Base-by-base conservation (phyloP, 257 asterid species). In the Penstemon eatonii region DNA sequence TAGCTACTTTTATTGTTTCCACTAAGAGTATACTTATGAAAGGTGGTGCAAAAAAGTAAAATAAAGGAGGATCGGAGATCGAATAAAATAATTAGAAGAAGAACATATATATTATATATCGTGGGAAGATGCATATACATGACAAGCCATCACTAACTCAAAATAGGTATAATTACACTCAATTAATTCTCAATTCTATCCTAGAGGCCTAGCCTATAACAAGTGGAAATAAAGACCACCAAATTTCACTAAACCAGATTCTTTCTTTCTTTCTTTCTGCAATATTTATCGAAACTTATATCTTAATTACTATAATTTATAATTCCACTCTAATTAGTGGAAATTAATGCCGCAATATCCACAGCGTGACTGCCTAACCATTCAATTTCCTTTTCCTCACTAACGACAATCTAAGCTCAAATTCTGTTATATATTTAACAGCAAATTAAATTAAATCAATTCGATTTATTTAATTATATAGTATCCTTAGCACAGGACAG, bases 111-210 rank as follows among this genome's bases (percentile, higher is more conserved):
- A 15, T 5, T n/a, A 49, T n/a, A 4, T 9, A 47, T 47, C 12
- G 12, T 47, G 15, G 53, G 53, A 2, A 47, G 53, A 7, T 59
- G 45, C 18, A 15, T 15, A 15, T 15, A 15, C 7, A 5, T 59
- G 65, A 60, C 65, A 60, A 60, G 65, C 65, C 65, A 60, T 25
- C 65, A 60, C 50, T 9, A 60, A 60, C 43, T n/a, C 18, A 60
- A 25, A 60, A 60, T 60, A 51, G 65, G 49, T 60, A 60, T 33
- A 13, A 15, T 15, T 60, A 60, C 0, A 15, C 18, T 15, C 18
- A 15, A 15, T 15, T 15, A 15, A 15, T 15, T 4, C 45, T 6
- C 53, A 47, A 9, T 8, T 12, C 63, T 42, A 19, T 58, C 10
- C 38, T 58, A 58, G 18, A 15, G 63, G 45, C 18, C 15, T 55